These are phyloP conservation scores for Melampsora americana DNA, from an alignment of 1,284 basidiomycete species.

Conservation along the genomic window DNA sequence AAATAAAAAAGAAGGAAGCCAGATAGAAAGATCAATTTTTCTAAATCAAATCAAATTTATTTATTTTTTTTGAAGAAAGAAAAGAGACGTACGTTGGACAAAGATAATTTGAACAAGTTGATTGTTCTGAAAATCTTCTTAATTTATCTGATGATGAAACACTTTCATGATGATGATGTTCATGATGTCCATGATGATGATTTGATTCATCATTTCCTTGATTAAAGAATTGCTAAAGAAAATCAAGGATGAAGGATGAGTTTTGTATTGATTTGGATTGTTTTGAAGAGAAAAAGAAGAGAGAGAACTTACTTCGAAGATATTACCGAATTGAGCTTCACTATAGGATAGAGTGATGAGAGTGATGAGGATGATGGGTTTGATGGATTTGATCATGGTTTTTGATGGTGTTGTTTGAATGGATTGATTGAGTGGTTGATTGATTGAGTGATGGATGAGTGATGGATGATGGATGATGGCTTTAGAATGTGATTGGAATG, in stretches of 20 bases:
- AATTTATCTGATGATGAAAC: background rate
- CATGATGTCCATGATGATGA: slow-evolving; percentile 9
- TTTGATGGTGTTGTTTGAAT: no score
- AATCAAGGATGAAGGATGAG: background rate
- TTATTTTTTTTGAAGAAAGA: background rate
- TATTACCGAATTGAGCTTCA: slow-evolving; percentile 23
- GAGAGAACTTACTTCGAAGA: slow-evolving; percentile 21
- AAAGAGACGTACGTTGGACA: slow-evolving; percentile 28
- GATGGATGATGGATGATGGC: background rate
- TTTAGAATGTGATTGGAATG: background rate
- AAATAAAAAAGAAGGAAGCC: no score
- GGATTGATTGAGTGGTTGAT: no score
- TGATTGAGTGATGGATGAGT: no score
- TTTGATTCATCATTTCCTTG: slow-evolving; percentile 3
- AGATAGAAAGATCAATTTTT: no score
- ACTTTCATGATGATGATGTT: no score
- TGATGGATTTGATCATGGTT: no score
- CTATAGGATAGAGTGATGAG: background rate
- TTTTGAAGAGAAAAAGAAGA: no score
- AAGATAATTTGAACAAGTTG: slow-evolving; percentile 20
- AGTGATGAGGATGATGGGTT: no score
- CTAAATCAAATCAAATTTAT: no score
- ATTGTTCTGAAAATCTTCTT: background rate
- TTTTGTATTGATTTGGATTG: no score
- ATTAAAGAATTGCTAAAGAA: slow-evolving; percentile 32